Base-by-base conservation (phyloP, 2,329 filamentous ascomycete species). In the Cytospora mali region DNA sequence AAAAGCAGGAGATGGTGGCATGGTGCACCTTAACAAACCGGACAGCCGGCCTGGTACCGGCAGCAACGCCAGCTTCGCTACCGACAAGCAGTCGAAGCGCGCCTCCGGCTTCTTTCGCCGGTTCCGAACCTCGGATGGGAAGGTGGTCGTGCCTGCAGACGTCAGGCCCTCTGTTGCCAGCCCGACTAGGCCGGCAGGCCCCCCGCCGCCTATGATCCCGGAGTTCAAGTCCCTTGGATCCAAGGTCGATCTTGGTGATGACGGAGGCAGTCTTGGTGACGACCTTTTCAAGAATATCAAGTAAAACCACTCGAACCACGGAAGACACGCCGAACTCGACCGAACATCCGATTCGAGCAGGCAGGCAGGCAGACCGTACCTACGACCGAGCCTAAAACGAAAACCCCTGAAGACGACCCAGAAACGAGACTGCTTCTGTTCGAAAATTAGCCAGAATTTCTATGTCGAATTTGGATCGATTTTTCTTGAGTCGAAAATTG, bases 221-320 rank as follows among this genome's bases (percentile, higher is more conserved):
- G 84, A 87, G 70, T 75, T 87, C 55, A 77, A 74, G 68, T 78
- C 81, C 55, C 75, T 86, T 61, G 78, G 84, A 68, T 78, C 80
- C 61, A 80, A 79, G 70, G 69, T 81, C 55, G 79, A 80, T 54
- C 39, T 65, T 5, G 73, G 77, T 27, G 70, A 73, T 54, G 77
- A 83, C 49, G 76, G 78, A 7, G 77, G 75, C 50, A 75, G 75
- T 61, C 74, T 84, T 33, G 82, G 82, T 56, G 73, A 75, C 63
- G 83, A 86, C 65, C 74, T 87, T 35, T 87, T 87, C 73, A 85
- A 85, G 70, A 78, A 82, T 66, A 86, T 87, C 71, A 84, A 84
- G 70, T 85, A 77, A n/a, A n/a, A 48, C 28, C 51, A 7, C 27
- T 23, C 52, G 49, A 54, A 39, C 35, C 16, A 28, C 50, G 23